A percentile compares a stretch with the other conserved stretches of the same genome.
phyloP scores from a whole-genome alignment of 2,329 filamentous ascomycete genomes.

The Tolypocladium amazonense region DNA sequence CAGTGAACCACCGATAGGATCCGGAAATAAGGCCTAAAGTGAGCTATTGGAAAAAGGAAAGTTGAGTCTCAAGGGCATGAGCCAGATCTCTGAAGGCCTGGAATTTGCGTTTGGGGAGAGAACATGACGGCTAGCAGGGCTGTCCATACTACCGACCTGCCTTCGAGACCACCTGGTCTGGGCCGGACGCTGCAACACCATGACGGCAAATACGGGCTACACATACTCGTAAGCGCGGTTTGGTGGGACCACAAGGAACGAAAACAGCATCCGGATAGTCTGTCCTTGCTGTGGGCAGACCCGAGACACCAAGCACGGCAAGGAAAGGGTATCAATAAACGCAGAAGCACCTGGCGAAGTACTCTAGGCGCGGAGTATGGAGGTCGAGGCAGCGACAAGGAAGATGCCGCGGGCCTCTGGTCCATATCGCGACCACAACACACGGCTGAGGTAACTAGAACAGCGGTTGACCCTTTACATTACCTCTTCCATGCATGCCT shows the following conservation, averaged over 20 bases:
- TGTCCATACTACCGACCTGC: not conserved
- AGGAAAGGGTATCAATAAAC: not conserved
- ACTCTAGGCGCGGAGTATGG: not conserved
- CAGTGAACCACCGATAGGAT: not conserved
- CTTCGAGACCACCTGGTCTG: not conserved
- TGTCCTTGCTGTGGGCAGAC: not conserved
- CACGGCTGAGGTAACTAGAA: not conserved
- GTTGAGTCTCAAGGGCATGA: not conserved
- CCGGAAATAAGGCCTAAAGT: not conserved
- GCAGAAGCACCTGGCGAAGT: not conserved
- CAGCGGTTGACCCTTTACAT: not conserved
- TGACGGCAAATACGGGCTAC: not conserved
- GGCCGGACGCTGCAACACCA: not conserved
- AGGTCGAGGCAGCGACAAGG: not conserved
- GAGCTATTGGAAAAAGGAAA: not conserved
- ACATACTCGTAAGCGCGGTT: not conserved
- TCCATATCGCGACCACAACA: not conserved
- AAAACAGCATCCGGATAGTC: no score
- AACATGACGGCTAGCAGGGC: not conserved
- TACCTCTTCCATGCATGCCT: not conserved
- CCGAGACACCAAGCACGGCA: not conserved
- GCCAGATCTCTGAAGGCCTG: not conserved
- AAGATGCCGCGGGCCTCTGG: no score
- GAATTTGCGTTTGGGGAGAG: not conserved
- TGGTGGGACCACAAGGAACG: not conserved